phyloP scores from a whole-genome alignment of 805 yeast species.

The Schwanniomyces sp. region DNA sequence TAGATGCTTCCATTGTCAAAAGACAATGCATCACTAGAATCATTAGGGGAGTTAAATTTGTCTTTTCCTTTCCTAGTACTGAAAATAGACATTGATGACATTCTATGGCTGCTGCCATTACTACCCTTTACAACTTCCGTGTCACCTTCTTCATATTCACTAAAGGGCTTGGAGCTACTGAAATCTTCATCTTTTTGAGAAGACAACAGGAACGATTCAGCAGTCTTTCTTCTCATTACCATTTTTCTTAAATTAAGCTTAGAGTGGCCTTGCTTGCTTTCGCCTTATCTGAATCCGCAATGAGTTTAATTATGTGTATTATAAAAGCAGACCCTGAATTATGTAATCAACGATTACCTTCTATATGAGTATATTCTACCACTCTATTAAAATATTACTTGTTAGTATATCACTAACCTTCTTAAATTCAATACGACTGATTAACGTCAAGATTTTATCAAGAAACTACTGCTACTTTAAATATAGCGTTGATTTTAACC shows the following conservation, averaged over 20 bases:
- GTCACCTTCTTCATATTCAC: constrained; percentile 7
- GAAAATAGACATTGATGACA: constrained; percentile 36
- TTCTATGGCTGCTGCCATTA: constrained; percentile 16
- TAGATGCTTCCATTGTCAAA: constrained; percentile 30
- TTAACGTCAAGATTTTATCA: background rate
- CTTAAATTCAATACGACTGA: background rate
- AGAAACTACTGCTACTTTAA: background rate
- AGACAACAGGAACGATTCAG: constrained; percentile 12
- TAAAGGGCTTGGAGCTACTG: constrained; percentile 28
- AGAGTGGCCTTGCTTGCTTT: background rate
- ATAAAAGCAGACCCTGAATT: background rate
- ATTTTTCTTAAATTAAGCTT: background rate
- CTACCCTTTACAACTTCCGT: constrained; percentile 2
- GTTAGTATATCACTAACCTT: background rate
- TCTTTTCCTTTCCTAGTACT: constrained; percentile 30
- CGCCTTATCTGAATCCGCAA: background rate
- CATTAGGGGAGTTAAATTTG: constrained; percentile 8
- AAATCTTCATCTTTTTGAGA: constrained; percentile 25
- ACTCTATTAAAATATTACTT: background rate
- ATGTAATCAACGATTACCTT: background rate
- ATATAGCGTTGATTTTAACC: background rate
- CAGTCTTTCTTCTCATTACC: constrained; percentile 22
- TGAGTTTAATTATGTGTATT: background rate
- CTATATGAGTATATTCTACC: background rate
- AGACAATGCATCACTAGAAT: constrained; percentile 29